Base-by-base conservation (phyloP, 768 basidiomycete genomes). In the Trametes coccinea region DNA sequence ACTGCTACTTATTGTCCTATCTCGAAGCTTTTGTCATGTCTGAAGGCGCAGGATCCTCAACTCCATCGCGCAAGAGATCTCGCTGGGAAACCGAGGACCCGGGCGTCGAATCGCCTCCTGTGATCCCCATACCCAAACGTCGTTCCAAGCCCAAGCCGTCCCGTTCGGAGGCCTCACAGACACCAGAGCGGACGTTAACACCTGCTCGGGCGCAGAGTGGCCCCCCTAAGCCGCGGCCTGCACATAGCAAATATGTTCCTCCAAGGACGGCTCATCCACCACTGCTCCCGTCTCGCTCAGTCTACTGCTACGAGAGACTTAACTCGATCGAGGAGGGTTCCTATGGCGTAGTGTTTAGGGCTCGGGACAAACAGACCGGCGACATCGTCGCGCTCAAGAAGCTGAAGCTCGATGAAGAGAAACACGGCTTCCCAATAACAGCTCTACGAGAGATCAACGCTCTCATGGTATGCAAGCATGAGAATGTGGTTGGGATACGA, bases 321-420 rank as follows among this genome's bases (percentile, higher is more conserved):
- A 99, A 99, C 73, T 93, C 97, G 68, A 99, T 99, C 68, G 97
- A 98, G 75, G 97, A 99, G 76, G 97, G 97, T 4, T 94, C 93
- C 0, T 99, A 99, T 67, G 97, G 97, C 16, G 87, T 98, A 41
- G 97, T 99, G 14, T 98, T 93, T 65, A 87, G 97, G n/a, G 97
- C 97, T 22, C 81, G 86, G 67, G 96, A 98, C 77, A 96, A 93
- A 73, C 84, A 93, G 71, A 94, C 95, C 0, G 93, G 94, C 5
- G 95, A 95, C 65, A 92, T 98, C 27, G 97, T 98, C 30, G 97
- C 97, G 13, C 74, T 99, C 69, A 99, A 99, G 78, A 98, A 95
- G 74, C 82, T 99, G 59, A 99, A 99, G 76, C 85, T 99, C 59
- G 96, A 98, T 64, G 94, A 98, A 74, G 97, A 98, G 78, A 98